Evolutionary conservation across 1,139 yeast genomes (phyloP), one percentile per base, ranked within the genome.

Genomic region (Nakaseomyces nivariensis): DNA sequence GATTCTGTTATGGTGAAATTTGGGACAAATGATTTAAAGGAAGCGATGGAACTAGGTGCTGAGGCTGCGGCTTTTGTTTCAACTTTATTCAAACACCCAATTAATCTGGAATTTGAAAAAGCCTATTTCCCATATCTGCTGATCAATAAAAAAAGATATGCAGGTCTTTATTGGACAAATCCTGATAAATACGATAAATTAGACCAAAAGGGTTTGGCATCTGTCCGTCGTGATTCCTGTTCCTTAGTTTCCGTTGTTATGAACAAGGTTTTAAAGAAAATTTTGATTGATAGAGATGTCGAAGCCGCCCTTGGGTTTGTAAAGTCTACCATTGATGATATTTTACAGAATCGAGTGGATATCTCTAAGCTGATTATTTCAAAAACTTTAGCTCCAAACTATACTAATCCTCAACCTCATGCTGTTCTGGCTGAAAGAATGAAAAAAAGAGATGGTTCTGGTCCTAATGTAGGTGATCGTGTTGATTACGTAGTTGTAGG

Each of bases 1-100:
- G 99, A 94, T 77, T 94, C 98, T 6, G 99, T 94, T 17, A 94
- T 94, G 98, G 97, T 94, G 44, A 89, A 88, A 63, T 94, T 94
- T 71, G 99, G 99, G 1, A 79, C 82, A 40, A 71, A 73, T n/a
- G 96, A 89, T 61, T 67, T 92, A 54, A 80, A 74, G 51, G 84
- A 85, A 33, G 87, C 96, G 59, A 94, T 94, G 98, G 76, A 78
- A 51, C 66, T 89, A 51, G 99, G 98, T 3, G 85, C 88, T 58
- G 96, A 90, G 62, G 98, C 98, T 0, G 99, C 99, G 0, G 85
- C 75, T 5, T 81, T 68, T 57, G 97, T 94, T 3, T 88, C 97
- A 0, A 75, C 81, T 1, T 70, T 77, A 52, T 94, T 94, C 67
- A 74, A 81, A 50, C 75, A 81, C 43, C 99, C 99, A 1, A 92